These are phyloP conservation scores for Cicer chorassanicum DNA, from an alignment of 306 rosid genomes.

Conservation along the genomic window DNA sequence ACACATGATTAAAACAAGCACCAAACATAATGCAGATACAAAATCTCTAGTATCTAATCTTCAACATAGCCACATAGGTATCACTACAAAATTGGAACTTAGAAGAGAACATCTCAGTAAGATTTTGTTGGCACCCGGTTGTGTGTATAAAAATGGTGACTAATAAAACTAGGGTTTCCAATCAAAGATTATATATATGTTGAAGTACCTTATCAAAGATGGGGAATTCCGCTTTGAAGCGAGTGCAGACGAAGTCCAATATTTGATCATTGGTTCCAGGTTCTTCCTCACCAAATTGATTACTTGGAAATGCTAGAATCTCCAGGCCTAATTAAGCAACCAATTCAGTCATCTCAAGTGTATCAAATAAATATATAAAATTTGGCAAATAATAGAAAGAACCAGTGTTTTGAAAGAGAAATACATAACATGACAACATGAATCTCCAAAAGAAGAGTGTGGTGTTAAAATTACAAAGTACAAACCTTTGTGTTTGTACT, in stretches of 20 bases:
- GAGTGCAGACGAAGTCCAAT: conserved; percentile 77
- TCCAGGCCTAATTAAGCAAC: conserved; percentile 63
- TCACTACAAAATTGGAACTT: not conserved
- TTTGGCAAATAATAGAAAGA: conserved; percentile 24
- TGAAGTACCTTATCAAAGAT: conserved; percentile 77
- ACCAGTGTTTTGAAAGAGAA: not conserved
- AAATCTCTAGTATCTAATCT: conserved; percentile 26
- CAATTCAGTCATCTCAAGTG: conserved; percentile 1
- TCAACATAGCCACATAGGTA: not conserved
- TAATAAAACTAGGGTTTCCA: not conserved
- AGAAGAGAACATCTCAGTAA: not conserved
- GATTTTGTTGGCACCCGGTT: not conserved
- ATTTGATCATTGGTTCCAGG: conserved; percentile 88
- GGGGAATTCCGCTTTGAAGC: conserved; percentile 85
- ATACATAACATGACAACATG: conserved; percentile 6
- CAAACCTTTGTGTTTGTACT: conserved; percentile 80
- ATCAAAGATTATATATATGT: not conserved
- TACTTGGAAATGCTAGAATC: conserved; percentile 88
- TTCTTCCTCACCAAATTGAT: conserved; percentile 84
- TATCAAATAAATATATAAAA: not conserved
- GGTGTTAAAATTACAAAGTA: not conserved
- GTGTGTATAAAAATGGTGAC: not conserved
- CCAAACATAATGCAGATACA: conserved; percentile 22
- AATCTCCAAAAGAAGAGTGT: not conserved
- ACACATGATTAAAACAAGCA: conserved; percentile 18